Conservation (phyloP, 768 basidiomycete species). For the Termitomyces sp. region DNA sequence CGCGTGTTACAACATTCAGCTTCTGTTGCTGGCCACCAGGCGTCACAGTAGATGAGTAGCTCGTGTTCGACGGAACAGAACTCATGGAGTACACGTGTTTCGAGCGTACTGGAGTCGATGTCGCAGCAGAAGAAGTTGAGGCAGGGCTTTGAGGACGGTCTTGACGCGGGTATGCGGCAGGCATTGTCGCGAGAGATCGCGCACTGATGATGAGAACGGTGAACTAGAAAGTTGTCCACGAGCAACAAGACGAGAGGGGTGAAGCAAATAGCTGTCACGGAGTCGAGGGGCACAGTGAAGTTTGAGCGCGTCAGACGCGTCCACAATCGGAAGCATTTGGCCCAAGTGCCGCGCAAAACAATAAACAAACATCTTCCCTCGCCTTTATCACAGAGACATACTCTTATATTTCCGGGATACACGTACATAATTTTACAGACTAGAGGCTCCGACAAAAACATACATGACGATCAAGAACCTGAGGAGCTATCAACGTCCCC, state of each 20-base stretch:
- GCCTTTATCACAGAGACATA: conserved; percentile 6
- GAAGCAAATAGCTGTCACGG: background rate
- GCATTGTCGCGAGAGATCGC: conserved; percentile 4
- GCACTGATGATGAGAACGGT: background rate
- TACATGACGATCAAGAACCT: background rate
- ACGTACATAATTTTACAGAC: background rate
- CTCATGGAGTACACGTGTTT: conserved; percentile 15
- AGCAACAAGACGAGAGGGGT: conserved; percentile 1
- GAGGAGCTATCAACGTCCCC: conserved; percentile 34
- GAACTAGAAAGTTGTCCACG: background rate
- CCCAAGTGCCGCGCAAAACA: conserved; percentile 8
- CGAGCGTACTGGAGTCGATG: conserved; percentile 7
- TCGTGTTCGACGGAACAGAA: conserved; percentile 21
- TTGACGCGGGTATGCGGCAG: conserved; percentile 11
- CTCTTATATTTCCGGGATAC: background rate
- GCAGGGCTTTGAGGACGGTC: conserved; percentile 9
- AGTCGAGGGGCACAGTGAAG: background rate
- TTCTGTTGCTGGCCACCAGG: conserved; percentile 38
- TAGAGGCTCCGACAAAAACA: background rate
- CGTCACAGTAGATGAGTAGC: conserved; percentile 42
- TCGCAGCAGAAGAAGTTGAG: conserved; percentile 1
- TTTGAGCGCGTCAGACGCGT: conserved; percentile 18
- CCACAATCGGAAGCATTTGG: conserved; percentile 19
- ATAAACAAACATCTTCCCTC: conserved; percentile 6
- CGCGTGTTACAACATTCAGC: conserved; percentile 65